Percentiles rank a stretch among this genome's conserved stretches.
phyloP scores from a whole-genome alignment of 768 basidiomycete genomes.

The Mycena galericulata region DNA sequence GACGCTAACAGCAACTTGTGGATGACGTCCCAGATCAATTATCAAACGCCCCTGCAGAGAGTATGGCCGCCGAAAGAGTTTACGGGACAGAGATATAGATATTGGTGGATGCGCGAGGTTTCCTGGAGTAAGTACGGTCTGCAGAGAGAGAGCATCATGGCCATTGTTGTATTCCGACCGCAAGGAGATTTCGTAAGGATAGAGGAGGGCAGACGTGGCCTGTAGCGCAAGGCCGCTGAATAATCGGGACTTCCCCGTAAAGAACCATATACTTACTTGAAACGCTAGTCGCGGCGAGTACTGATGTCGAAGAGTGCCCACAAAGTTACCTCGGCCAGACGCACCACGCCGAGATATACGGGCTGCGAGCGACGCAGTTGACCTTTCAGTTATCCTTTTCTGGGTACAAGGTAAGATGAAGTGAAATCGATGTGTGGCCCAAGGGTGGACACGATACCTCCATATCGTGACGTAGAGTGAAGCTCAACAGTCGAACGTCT shows the following conservation, averaged over 20 bases:
- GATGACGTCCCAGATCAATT: slow-evolving; percentile 49
- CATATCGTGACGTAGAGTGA: slow-evolving; percentile 57
- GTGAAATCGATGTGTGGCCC: slow-evolving; percentile 21
- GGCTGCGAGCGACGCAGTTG: slow-evolving; percentile 54
- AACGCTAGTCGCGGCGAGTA: slow-evolving; percentile 72
- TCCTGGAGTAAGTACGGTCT: slow-evolving; percentile 50
- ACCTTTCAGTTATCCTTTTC: slow-evolving; percentile 63
- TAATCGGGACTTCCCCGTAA: slow-evolving; percentile 28
- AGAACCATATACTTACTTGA: slow-evolving; percentile 51
- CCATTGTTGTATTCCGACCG: slow-evolving; percentile 62
- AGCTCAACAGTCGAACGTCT: slow-evolving; percentile 49
- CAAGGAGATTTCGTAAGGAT: slow-evolving; percentile 55
- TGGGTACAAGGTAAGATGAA: slow-evolving; percentile 43
- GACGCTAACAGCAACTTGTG: slow-evolving; percentile 56
- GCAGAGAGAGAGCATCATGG: slow-evolving; percentile 47
- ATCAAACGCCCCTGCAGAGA: slow-evolving; percentile 60
- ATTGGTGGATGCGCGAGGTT: slow-evolving; percentile 46
- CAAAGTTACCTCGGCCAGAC: slow-evolving; percentile 55
- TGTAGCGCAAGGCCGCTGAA: slow-evolving; percentile 41
- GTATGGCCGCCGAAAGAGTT: slow-evolving; percentile 59
- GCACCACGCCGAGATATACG: slow-evolving; percentile 47
- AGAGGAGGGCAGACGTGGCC: slow-evolving; percentile 55
- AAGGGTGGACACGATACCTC: slow-evolving; percentile 50
- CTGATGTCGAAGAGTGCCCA: slow-evolving; percentile 82
- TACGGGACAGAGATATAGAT: slow-evolving; percentile 60